These are phyloP conservation scores for Coprinellus aureogranulatus DNA, from an alignment of 768 basidiomycete genomes.

Conservation along the genomic window DNA sequence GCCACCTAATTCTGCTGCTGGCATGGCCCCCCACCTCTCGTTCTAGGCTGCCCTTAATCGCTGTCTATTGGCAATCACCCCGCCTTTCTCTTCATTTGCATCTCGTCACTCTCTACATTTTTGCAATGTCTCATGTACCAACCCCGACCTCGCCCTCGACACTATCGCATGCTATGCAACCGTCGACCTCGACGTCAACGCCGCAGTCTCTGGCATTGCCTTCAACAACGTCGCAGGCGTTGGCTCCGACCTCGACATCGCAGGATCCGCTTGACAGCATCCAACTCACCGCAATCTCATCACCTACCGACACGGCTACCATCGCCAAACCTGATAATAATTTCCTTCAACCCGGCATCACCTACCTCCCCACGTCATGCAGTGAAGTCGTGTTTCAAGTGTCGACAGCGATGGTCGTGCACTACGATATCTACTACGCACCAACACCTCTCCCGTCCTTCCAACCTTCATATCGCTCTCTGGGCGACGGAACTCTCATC, in stretches of 20 bases:
- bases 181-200: neutral
- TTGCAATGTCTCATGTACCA: neutral
- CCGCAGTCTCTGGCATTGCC: too few species aligned
- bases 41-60: neutral
- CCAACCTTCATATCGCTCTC: slow-evolving; percentile 43
- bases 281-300: neutral
- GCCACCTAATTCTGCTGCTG: too few species aligned
- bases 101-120: neutral
- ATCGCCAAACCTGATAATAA: slow-evolving; percentile 6
- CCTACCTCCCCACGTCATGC: slow-evolving; percentile 33
- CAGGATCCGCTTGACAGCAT: neutral
- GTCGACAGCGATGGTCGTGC: slow-evolving; percentile 47
- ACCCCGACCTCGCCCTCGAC: neutral
- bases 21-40: neutral
- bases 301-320: neutral
- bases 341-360: slow-evolving; percentile 31
- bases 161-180: neutral
- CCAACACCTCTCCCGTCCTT: slow-evolving; percentile 42
- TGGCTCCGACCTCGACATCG: too few species aligned
- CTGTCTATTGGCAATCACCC: too few species aligned
- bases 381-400: slow-evolving; percentile 48
- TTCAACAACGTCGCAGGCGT: too few species aligned
- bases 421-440: slow-evolving; percentile 45
- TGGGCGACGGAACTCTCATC: slow-evolving; percentile 60
- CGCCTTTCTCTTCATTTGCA: too few species aligned